Percentiles rank a stretch among this genome's conserved stretches.
phyloP scores from a whole-genome alignment of 192 early-diverging fungal genomes.

The Pilaira anomala region DNA sequence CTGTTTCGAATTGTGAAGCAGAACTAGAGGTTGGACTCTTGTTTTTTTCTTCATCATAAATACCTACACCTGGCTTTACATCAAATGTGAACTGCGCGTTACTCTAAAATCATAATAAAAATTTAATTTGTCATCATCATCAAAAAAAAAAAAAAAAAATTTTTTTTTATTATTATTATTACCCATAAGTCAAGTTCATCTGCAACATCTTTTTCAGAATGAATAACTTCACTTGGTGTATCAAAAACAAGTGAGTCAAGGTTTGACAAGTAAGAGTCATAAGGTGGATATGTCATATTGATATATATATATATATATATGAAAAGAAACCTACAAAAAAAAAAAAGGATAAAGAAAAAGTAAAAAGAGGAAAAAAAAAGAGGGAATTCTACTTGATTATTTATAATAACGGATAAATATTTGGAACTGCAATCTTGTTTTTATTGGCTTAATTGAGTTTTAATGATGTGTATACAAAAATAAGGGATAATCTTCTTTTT shows the following conservation, averaged over 20 bases:
- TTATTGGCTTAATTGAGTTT: no score
- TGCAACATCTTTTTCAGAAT: conserved; percentile 60
- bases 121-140: not conserved
- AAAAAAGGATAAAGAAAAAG: not conserved
- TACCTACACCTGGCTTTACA: conserved; percentile 47
- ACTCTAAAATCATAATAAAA: conserved; percentile 27
- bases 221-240: not conserved
- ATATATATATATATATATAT: not conserved
- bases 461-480: no score
- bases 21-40: not conserved
- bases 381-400: no score
- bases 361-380: not conserved
- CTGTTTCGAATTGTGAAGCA: conserved; percentile 11
- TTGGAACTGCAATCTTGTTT: no score
- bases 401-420: no score
- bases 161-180: conserved; percentile 2
- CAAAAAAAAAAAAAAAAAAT: conserved; percentile 2
- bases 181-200: conserved; percentile 71
- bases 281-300: not conserved
- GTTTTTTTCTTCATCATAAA: conserved; percentile 41
- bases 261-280: conserved; percentile 12
- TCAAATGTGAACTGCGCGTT: conserved; percentile 76
- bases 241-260: conserved; percentile 30
- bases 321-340: not conserved
- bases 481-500: no score